Evolutionary conservation across 2,329 filamentous ascomycete species (phyloP).

Genomic region (Aspergillus neoniger): DNA sequence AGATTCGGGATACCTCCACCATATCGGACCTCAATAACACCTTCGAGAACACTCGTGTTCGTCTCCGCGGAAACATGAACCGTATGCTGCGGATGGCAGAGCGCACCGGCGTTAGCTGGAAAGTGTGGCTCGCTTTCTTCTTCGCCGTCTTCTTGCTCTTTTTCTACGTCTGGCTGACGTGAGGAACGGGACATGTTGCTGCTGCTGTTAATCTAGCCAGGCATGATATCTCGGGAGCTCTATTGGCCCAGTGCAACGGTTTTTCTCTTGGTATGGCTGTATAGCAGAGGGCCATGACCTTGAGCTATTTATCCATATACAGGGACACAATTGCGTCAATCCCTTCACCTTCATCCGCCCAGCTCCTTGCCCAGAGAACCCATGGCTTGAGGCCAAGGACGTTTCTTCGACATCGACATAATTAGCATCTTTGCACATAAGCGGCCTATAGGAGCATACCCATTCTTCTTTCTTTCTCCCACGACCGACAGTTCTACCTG

Average conservation of each 20-base stretch:
- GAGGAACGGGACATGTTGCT: conserved; percentile 28
- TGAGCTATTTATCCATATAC: neutral
- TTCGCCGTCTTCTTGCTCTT: conserved; percentile 79
- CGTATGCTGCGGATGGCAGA: conserved; percentile 96
- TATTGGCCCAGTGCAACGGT: neutral
- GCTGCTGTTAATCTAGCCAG: neutral
- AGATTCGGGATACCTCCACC: conserved; percentile 86
- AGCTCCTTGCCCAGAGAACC: neutral
- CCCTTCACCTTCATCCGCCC: neutral
- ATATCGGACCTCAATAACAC: conserved; percentile 93
- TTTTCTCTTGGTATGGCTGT: neutral
- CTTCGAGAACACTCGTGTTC: conserved; percentile 81
- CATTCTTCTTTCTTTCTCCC: neutral
- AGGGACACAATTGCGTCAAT: neutral
- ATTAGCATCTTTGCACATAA: neutral
- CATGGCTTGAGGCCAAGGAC: neutral
- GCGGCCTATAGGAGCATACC: neutral
- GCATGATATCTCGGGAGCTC: neutral
- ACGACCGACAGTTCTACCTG: neutral
- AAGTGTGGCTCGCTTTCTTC: conserved; percentile 89
- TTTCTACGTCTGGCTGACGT: conserved; percentile 90
- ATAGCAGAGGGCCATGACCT: neutral
- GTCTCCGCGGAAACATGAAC: conserved; percentile 90
- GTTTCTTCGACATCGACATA: neutral
- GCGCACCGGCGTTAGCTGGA: conserved; percentile 92